These are phyloP conservation scores for Cynara cardunculus DNA, from an alignment of 129 eudicot species.

Conservation along the genomic window DNA sequence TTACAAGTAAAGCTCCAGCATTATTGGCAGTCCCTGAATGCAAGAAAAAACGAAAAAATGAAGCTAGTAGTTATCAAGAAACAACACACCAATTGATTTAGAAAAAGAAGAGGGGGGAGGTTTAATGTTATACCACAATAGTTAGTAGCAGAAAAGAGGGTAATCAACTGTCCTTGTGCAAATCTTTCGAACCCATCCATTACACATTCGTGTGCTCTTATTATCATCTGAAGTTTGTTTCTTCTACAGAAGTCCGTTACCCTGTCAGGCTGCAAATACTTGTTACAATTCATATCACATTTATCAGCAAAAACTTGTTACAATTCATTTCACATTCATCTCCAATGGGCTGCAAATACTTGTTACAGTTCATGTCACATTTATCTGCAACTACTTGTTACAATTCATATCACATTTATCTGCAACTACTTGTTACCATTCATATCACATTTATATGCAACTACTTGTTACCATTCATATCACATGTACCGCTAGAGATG, in stretches of 20 bases:
- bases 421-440: conserved; percentile 35
- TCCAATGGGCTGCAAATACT: conserved; percentile 78
- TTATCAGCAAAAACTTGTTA: too few species aligned
- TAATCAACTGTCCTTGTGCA: conserved; percentile 94
- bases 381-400: too few species aligned
- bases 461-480: too few species aligned
- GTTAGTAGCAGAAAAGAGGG: conserved; percentile 95
- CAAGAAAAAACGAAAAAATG: background rate
- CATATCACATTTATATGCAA: too few species aligned
- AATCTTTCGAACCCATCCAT: conserved; percentile 96
- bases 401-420: too few species aligned
- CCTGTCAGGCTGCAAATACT: conserved; percentile 84
- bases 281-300: conserved; percentile 2
- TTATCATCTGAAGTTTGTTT: conserved; percentile 84
- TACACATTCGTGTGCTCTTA: conserved; percentile 96
- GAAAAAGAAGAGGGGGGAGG: background rate
- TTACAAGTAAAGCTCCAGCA: conserved; percentile 94
- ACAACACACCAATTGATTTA: background rate
- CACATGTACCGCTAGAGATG: too few species aligned
- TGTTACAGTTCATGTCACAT: conserved; percentile 1
- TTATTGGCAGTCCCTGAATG: conserved; percentile 86
- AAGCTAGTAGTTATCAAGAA: conserved; percentile 8
- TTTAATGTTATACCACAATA: conserved; percentile 64
- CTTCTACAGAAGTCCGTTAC: conserved; percentile 86
- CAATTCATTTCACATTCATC: too few species aligned